Percentiles rank a stretch among this genome's conserved stretches.
phyloP scores from a whole-genome alignment of 2,329 filamentous ascomycete genomes.

The Septoria linicola region DNA sequence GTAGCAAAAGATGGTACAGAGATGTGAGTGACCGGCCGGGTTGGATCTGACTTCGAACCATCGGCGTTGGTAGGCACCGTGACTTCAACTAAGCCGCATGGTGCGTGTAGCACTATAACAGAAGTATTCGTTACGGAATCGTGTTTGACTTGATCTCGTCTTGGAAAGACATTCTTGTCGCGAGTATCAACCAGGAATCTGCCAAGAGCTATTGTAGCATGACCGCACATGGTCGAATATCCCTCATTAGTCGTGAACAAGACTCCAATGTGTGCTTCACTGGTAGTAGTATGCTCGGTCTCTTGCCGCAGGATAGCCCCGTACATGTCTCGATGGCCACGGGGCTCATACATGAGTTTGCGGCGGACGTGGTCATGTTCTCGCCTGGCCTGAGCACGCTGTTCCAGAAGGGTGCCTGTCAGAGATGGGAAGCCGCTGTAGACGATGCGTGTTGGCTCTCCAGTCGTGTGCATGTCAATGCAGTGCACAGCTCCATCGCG shows the following conservation, averaged over 20 bases:
- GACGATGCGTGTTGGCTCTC: conserved; percentile 52
- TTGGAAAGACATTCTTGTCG: conserved; percentile 43
- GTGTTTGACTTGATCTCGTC: conserved; percentile 35
- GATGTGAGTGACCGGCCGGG: conserved; percentile 43
- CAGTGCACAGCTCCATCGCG: conserved; percentile 11
- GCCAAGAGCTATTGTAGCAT: conserved; percentile 53
- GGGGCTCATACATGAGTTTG: conserved; percentile 49
- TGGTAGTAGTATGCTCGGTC: conserved; percentile 40
- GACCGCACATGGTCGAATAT: conserved; percentile 54
- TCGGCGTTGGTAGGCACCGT: conserved; percentile 41
- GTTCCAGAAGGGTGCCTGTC: conserved; percentile 42
- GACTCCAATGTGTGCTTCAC: conserved; percentile 50
- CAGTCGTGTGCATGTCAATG: conserved; percentile 46
- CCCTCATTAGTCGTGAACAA: conserved; percentile 51
- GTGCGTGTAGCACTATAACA: conserved; percentile 45
- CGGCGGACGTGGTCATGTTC: conserved; percentile 38
- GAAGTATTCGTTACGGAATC: conserved; percentile 33
- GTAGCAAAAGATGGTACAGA: conserved; percentile 46
- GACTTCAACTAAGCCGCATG: conserved; percentile 46
- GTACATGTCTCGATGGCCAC: conserved; percentile 55
- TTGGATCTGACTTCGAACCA: conserved; percentile 39
- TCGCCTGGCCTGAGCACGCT: conserved; percentile 37
- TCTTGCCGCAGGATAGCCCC: conserved; percentile 47
- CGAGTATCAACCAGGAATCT: conserved; percentile 38
- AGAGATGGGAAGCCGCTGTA: conserved; percentile 31